A percentile compares a stretch with the other conserved stretches of the same genome.
Conservation (phyloP, 2,329 filamentous ascomycete species). For the Pseudogymnoascus sp. region DNA sequence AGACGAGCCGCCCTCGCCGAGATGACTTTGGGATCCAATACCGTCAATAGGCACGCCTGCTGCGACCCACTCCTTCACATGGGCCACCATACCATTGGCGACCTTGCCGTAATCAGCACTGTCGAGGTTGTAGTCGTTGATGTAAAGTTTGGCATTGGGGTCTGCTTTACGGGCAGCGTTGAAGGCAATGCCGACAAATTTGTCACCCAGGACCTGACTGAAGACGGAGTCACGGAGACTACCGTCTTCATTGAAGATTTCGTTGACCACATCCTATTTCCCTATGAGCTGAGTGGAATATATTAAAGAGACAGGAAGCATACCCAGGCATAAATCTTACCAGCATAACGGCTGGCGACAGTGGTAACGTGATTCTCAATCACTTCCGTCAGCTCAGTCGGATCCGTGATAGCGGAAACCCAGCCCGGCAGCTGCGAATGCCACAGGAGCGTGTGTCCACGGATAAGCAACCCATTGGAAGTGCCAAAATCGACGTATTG, state of each 20-base stretch:
- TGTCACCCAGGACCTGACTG: constrained; percentile 60
- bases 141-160: constrained; percentile 59
- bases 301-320: no score
- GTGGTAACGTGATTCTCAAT: constrained; percentile 54
- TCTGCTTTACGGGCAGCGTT: constrained; percentile 57
- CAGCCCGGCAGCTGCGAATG: constrained; percentile 52
- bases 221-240: constrained; percentile 54
- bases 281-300: no score
- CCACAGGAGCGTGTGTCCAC: constrained; percentile 63
- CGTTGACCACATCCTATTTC: constrained; percentile 56
- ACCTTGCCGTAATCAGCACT: constrained; percentile 48
- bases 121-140: constrained; percentile 66
- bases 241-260: constrained; percentile 47
- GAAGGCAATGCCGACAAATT: constrained; percentile 59
- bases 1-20: constrained; percentile 14
- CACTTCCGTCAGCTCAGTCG: constrained; percentile 43
- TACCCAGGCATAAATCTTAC: constrained; percentile 46
- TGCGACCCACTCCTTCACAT: constrained; percentile 46
- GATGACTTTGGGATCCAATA: constrained; percentile 38
- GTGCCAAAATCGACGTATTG: constrained; percentile 52
- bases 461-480: constrained; percentile 49
- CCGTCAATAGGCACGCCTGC: constrained; percentile 55
- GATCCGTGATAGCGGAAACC: constrained; percentile 51
- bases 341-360: constrained; percentile 52
- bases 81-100: constrained; percentile 36